Percentiles rank a stretch among this genome's conserved stretches.
Evolutionary conservation across 75 land plant species (phyloP).

Genomic region (Cunninghamia lanceolata): DNA sequence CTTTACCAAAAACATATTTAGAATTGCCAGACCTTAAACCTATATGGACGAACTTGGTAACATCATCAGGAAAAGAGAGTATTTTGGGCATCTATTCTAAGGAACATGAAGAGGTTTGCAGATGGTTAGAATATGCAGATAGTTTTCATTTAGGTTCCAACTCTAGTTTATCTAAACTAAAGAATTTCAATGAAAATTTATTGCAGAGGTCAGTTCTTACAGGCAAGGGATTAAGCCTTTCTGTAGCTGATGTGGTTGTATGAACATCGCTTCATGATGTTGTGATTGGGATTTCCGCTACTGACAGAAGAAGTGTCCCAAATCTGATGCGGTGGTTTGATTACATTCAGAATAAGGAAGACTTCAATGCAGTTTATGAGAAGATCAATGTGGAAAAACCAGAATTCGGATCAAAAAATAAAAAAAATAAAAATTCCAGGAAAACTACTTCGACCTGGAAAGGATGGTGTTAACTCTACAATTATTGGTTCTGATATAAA

Average conservation of each 20-base stretch:
- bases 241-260: constrained; percentile 67
- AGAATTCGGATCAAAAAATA: too few species aligned
- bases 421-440: too few species aligned
- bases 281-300: constrained; percentile 37
- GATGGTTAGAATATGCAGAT: constrained; percentile 63
- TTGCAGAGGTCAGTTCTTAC: constrained; percentile 54
- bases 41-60: constrained; percentile 1
- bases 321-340: constrained; percentile 89
- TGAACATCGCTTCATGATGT: constrained; percentile 55
- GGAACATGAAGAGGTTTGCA: constrained; percentile 18
- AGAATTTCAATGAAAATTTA: constrained; percentile 51
- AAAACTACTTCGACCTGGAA: neutral
- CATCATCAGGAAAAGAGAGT: constrained; percentile 3
- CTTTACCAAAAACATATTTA: constrained; percentile 3
- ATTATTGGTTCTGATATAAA: neutral
- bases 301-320: constrained; percentile 43
- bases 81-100: neutral
- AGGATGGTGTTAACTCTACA: constrained; percentile 5
- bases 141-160: constrained; percentile 27
- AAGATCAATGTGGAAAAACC: too few species aligned
- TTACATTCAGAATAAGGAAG: constrained; percentile 88
- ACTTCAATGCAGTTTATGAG: too few species aligned
- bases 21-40: constrained; percentile 7
- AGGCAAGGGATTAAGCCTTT: constrained; percentile 58
- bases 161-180: constrained; percentile 20